Evolutionary conservation across 1,284 basidiomycete genomes (phyloP).

Genomic region (Cutaneotrichosporon sp.): DNA sequence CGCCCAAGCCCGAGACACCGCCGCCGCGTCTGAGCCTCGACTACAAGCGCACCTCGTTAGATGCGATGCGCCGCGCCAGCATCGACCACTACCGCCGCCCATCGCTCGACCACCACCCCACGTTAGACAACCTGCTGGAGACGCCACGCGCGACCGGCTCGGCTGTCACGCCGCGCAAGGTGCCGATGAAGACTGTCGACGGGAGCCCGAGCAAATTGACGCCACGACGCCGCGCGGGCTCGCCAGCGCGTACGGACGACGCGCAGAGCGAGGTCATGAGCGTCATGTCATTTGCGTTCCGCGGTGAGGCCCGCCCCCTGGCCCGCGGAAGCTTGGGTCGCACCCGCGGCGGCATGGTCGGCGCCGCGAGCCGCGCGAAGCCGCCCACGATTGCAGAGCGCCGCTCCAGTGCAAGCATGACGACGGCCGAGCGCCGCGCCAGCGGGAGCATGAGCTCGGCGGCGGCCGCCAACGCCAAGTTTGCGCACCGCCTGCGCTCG

Average conservation of each 20-base stretch:
- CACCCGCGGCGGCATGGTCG: background rate
- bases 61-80: slow-evolving; percentile 7
- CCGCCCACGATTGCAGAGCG: slow-evolving; percentile 16
- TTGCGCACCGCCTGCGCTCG: slow-evolving; percentile 43
- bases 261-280: slow-evolving; percentile 35
- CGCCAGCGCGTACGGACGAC: slow-evolving; percentile 23
- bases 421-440: background rate
- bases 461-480: slow-evolving; percentile 44
- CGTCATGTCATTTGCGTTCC: slow-evolving; percentile 49
- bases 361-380: background rate
- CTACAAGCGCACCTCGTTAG: background rate
- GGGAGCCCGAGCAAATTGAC: slow-evolving; percentile 14
- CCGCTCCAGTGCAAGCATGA: slow-evolving; percentile 23
- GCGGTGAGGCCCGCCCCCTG: slow-evolving; percentile 22
- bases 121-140: slow-evolving; percentile 16
- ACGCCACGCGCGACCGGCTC: slow-evolving; percentile 8
- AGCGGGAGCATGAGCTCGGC: slow-evolving; percentile 8
- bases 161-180: slow-evolving; percentile 7
- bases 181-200: slow-evolving; percentile 10
- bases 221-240: slow-evolving; percentile 11
- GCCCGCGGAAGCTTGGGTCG: background rate
- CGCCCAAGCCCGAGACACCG: slow-evolving; percentile 9
- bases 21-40: slow-evolving; percentile 9
- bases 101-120: slow-evolving; percentile 11
- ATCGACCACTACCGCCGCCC: slow-evolving; percentile 11